These are phyloP conservation scores for Salvia rosmarinus DNA, from an alignment of 257 asterid genomes.

Conservation along the genomic window DNA sequence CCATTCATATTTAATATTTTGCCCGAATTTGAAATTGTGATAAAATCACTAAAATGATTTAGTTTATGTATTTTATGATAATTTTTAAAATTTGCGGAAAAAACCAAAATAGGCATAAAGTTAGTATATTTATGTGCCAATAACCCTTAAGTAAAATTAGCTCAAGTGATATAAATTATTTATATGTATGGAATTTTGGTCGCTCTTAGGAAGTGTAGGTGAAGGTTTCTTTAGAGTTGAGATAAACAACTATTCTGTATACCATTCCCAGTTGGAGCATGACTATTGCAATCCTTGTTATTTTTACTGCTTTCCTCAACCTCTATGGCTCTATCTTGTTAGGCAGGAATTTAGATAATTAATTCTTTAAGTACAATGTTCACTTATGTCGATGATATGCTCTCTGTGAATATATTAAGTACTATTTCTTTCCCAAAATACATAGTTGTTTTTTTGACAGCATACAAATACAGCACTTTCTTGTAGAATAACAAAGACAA, in stretches of 20 bases:
- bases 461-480: background rate
- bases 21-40: too few species aligned
- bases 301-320: background rate
- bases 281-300: background rate
- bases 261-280: background rate
- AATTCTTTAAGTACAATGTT: background rate
- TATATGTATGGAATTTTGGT: background rate
- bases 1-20: too few species aligned
- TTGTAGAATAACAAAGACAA: constrained; percentile 92
- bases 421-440: background rate
- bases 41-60: too few species aligned
- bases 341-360: background rate
- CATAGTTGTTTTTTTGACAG: constrained; percentile 19
- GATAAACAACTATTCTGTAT: background rate
- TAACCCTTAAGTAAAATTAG: too few species aligned
- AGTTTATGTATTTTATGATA: too few species aligned
- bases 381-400: background rate
- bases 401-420: background rate
- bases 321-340: background rate
- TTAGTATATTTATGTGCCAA: too few species aligned
- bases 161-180: too few species aligned
- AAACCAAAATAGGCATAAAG: too few species aligned
- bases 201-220: constrained; percentile 25
- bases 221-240: background rate
- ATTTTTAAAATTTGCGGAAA: too few species aligned